Percentiles rank a stretch among this genome's conserved stretches.
Evolutionary conservation across 495 filamentous ascomycete species (phyloP).

Genomic region (Penicillium goetzii): DNA sequence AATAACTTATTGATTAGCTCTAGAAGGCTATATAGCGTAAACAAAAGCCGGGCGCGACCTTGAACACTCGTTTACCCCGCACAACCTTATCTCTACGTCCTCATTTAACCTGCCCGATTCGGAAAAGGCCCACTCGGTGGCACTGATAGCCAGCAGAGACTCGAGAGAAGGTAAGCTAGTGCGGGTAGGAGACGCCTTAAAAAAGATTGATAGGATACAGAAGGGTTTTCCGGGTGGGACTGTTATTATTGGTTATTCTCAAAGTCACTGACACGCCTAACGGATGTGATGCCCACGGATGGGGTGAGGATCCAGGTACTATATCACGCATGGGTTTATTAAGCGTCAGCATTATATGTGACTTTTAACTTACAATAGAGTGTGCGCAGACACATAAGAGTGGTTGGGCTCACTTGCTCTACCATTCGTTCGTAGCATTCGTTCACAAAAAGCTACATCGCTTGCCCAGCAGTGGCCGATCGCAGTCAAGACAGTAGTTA

Average conservation of each 20-base stretch:
- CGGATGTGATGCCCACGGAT: neutral
- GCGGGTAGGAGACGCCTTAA: neutral
- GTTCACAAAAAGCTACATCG: too few relatives aligned
- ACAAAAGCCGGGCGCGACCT: too few relatives aligned
- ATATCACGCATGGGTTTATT: neutral
- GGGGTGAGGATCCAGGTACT: neutral
- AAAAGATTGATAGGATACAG: neutral
- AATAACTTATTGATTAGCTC: neutral
- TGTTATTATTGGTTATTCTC: neutral
- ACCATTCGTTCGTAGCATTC: too few relatives aligned
- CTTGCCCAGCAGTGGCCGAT: too few relatives aligned
- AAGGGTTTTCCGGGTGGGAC: neutral
- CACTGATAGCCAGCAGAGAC: neutral
- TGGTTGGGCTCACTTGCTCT: too few relatives aligned
- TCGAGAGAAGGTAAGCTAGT: neutral
- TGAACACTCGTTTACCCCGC: slow-evolving; percentile 14
- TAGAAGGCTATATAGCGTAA: too few relatives aligned
- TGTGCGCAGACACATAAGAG: too few relatives aligned
- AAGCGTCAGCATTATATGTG: neutral
- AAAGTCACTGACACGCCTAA: neutral
- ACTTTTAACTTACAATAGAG: too few relatives aligned
- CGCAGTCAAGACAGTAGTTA: too few relatives aligned
- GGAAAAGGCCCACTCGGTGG: slow-evolving; percentile 16
- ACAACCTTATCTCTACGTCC: slow-evolving; percentile 21
- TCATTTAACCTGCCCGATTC: slow-evolving; percentile 22